phyloP scores from a whole-genome alignment of 441 rosid genomes.

The Aleurites moluccanus region DNA sequence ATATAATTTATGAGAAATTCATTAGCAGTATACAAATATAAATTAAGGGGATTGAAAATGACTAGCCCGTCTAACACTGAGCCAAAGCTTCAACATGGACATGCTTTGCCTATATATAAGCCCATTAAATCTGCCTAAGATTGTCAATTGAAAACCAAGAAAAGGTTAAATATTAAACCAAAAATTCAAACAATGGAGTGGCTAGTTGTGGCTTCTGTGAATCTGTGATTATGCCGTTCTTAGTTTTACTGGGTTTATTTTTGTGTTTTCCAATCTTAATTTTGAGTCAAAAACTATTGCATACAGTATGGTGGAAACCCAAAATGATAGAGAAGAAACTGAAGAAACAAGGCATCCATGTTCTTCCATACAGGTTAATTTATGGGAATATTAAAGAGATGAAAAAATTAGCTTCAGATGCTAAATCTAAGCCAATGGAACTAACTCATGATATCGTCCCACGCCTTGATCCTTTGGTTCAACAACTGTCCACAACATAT shows the following conservation, averaged over 20 bases:
- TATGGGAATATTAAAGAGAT: conserved; percentile 26
- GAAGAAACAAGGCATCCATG: conserved; percentile 27
- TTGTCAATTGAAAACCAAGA: too few relatives aligned
- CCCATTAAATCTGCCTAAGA: too few relatives aligned
- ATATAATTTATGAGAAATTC: too few relatives aligned
- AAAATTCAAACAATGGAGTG: too few relatives aligned
- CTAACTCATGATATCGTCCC: conserved; percentile 21
- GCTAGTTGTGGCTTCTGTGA: neutral
- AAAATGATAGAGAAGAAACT: conserved; percentile 29
- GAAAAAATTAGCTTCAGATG: conserved; percentile 21
- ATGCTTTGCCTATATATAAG: too few relatives aligned
- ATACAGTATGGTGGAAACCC: conserved; percentile 29
- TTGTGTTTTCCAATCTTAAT: neutral
- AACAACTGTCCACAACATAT: neutral
- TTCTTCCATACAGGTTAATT: conserved; percentile 22
- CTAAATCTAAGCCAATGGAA: conserved; percentile 3
- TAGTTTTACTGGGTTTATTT: neutral
- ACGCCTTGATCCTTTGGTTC: conserved; percentile 28
- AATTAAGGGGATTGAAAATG: too few relatives aligned
- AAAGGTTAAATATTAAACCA: too few relatives aligned
- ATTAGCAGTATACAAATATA: too few relatives aligned
- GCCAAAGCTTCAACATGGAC: too few relatives aligned
- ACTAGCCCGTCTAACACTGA: too few relatives aligned
- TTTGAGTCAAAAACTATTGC: conserved; percentile 14
- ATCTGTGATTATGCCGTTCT: neutral